Evolutionary conservation across 352 stramenopile species (phyloP), one percentile per base, ranked within the genome.

Genomic region (Phytophthora tentaculata): DNA sequence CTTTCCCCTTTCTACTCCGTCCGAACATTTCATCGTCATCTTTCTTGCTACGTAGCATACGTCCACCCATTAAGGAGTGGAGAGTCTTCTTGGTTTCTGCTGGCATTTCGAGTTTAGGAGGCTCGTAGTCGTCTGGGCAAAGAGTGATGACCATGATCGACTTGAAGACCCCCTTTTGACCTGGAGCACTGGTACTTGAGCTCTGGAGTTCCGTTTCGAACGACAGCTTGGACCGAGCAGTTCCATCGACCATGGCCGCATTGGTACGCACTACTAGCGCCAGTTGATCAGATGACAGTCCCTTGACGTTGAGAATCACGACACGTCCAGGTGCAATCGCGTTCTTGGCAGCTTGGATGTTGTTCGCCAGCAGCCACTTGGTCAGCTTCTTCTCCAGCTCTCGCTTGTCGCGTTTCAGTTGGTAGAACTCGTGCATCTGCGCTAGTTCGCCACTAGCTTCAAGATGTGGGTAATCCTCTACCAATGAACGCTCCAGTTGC

Each of bases 361-460:
- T 76, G 61, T 92, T 90, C 19, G 81, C 73, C 8, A 94, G 68
- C 41, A 94, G 64, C 84, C 82, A 92, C 48, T 81, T 89, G 16
- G 85, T 90, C 59, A 94, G 29, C 20, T 80, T 81, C 61, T 89
- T 90, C 63, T 92, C 86, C 17, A 92, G 66, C 39, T 90, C 79
- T 22, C 76, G 74, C 61, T 91, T 92, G n/a, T 86, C 70, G 19
- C 80, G 80, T 64, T 91, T 88, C 2, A 94, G 67, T n/a, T 87
- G 69, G 35, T 89, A 89, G 32, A 90, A 85, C 29, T 81, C 69
- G n/a, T 81, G 72, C 65, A 94, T 90, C 47, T 80, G 69, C 14
- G 56, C 63, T n/a, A 94, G 56, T 51, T 92, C 83, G 1, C 86
- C 84, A 41, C 72, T 86, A 5, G 67, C 64, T 12, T 90, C 76